A percentile compares a stretch with the other conserved stretches of the same genome.
Conservation (phyloP, 1,284 basidiomycete species). For the Fomitiporia mediterranea region DNA sequence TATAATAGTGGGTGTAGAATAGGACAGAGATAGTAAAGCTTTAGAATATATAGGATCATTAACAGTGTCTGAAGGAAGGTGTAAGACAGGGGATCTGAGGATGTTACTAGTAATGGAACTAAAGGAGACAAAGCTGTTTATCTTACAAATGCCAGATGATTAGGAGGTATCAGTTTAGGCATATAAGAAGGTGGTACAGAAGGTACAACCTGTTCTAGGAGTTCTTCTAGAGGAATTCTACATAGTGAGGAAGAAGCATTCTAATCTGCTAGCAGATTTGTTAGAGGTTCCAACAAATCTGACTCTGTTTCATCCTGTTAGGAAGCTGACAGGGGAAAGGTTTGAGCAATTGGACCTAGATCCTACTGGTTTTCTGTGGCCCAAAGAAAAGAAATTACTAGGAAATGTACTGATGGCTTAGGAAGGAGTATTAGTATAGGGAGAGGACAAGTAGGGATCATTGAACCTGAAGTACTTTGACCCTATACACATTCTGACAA, state of each 20-base stretch:
- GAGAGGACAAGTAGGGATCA: slow-evolving; percentile 32
- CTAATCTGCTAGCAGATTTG: slow-evolving; percentile 21
- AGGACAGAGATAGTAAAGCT: no score
- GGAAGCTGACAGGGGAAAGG: slow-evolving; percentile 22
- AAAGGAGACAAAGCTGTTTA: no score
- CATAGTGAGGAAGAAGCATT: slow-evolving; percentile 21
- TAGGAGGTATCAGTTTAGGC: not conserved
- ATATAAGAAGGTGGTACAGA: slow-evolving; percentile 26
- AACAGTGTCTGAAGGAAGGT: no score
- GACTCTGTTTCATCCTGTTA: slow-evolving; percentile 21
- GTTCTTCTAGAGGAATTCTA: slow-evolving; percentile 25
- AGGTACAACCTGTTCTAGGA: slow-evolving; percentile 27
- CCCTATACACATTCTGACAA: slow-evolving; percentile 31
- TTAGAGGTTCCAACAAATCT: slow-evolving; percentile 19
- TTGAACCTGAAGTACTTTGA: slow-evolving; percentile 35
- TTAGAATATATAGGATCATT: no score
- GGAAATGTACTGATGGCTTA: slow-evolving; percentile 29
- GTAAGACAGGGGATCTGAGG: no score
- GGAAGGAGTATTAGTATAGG: slow-evolving; percentile 30
- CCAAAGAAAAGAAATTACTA: slow-evolving; percentile 32
- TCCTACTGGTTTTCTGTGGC: slow-evolving; percentile 24
- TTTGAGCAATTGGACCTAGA: slow-evolving; percentile 26
- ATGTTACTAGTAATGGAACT: no score
- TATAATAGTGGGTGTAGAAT: no score
- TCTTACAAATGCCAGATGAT: not conserved